These are phyloP conservation scores for Venturia asperata DNA, from an alignment of 2,329 filamentous ascomycete species.

Conservation along the genomic window DNA sequence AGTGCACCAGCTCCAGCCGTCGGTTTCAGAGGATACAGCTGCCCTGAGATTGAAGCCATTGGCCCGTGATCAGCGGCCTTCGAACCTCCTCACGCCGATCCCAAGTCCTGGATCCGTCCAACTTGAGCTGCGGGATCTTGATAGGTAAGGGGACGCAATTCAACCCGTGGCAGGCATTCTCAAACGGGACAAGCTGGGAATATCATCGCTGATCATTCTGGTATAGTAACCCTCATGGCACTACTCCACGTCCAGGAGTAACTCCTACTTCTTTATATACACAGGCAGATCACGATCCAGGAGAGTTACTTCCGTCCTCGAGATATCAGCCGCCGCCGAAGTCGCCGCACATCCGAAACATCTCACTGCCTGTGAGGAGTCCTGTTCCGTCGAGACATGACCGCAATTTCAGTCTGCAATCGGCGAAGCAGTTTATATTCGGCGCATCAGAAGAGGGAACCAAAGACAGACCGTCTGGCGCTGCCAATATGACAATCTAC, in stretches of 20 bases:
- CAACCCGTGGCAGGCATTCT: not conserved
- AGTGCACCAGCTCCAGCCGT: constrained; percentile 25
- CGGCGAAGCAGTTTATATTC: constrained; percentile 26
- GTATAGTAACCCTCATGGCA: constrained; percentile 18
- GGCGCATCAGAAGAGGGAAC: constrained; percentile 25
- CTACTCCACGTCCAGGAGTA: constrained; percentile 10
- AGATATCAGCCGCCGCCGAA: constrained; percentile 11
- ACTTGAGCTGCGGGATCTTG: constrained; percentile 33
- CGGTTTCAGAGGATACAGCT: constrained; percentile 29
- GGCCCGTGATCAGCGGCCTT: constrained; percentile 26
- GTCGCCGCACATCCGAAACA: constrained; percentile 18
- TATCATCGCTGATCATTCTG: constrained; percentile 32
- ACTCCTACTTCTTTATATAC: constrained; percentile 10
- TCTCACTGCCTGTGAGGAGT: constrained; percentile 18
- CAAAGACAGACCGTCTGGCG: constrained; percentile 24
- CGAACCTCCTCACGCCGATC: constrained; percentile 29
- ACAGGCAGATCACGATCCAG: not conserved
- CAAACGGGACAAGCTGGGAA: not conserved
- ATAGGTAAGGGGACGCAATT: constrained; percentile 29
- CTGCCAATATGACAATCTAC: constrained; percentile 30
- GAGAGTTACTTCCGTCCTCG: not conserved
- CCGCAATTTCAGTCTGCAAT: constrained; percentile 31
- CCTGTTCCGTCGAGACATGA: constrained; percentile 30
- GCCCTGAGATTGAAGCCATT: constrained; percentile 18
- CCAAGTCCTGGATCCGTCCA: constrained; percentile 28